Conservation (phyloP, 208 protist species). For the Crithidia acanthocephali region DNA sequence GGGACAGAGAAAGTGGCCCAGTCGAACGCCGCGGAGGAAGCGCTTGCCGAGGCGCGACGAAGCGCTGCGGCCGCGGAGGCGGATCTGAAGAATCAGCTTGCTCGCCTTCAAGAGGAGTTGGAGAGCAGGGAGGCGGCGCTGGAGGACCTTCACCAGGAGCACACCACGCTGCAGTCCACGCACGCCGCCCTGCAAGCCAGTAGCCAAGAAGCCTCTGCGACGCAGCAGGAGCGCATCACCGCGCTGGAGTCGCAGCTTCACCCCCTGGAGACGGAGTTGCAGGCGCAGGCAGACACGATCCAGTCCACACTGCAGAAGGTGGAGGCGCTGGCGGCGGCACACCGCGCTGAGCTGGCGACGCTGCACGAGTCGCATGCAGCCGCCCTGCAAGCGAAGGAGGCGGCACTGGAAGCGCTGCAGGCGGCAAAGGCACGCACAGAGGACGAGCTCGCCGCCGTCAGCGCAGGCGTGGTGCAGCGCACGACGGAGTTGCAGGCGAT, state of each 20-base stretch:
- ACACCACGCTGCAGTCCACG: constrained; percentile 6
- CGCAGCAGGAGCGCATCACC: constrained; percentile 18
- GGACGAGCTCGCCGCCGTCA: constrained; percentile 9
- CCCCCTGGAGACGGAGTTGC: constrained; percentile 20
- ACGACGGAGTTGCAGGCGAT: constrained; percentile 2
- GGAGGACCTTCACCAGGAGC: constrained; percentile 10
- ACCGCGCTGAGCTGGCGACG: constrained; percentile 11
- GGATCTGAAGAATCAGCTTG: not conserved
- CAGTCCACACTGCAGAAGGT: constrained; percentile 15
- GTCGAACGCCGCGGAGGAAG: no score
- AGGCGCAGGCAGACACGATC: constrained; percentile 19
- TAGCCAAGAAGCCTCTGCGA: constrained; percentile 5
- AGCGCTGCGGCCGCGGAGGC: not conserved
- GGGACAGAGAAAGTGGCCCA: not conserved
- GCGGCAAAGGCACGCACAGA: constrained; percentile 6
- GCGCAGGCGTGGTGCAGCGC: constrained; percentile 5
- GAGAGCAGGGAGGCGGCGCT: constrained; percentile 1
- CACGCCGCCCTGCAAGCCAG: constrained; percentile 18
- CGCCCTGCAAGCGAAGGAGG: constrained; percentile 9
- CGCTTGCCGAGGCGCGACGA: not conserved
- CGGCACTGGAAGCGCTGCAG: not conserved
- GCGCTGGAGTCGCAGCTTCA: constrained; percentile 20
- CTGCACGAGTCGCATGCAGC: constrained; percentile 2
- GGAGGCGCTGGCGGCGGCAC: constrained; percentile 13
- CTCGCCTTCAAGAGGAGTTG: constrained; percentile 8